Base-by-base conservation (phyloP, 2,329 filamentous ascomycete species). In the Davidsoniella neocaledoniae region DNA sequence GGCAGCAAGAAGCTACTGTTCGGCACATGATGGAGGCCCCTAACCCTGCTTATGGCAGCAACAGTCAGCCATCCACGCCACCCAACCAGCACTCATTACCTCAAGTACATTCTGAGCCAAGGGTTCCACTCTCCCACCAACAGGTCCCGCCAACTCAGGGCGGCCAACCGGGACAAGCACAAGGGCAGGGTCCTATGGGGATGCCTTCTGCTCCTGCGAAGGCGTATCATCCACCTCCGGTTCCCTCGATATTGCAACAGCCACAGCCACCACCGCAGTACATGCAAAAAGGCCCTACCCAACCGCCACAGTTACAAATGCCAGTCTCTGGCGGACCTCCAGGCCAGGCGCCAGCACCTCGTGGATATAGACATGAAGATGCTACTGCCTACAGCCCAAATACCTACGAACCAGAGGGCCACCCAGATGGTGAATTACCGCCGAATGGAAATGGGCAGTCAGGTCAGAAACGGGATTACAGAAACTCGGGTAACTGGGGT, bases 1-100 rank as follows among this genome's bases (percentile, higher is more conserved):
- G 82, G 79, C 81, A 86, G 58, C 83, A 86, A 60, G 87, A 94
- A 63, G 81, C 78, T 56, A 87, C 83, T 45, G 86, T 90, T 39
- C 78, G 87, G 45, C 37, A 25, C 52, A 77, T 94, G 33, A 74
- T 79, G 57, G 76, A 81, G 14, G 68, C 73, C n/a, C 65, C 68
- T 7, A 66, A 64, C 49, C 59, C 60, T 43, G 62, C 36, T 44
- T 52, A 52, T 36, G 51, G 51, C 23, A 52, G 51, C 38, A 52
- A 21, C 47, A 52, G 51, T n/a, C 51, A 52, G 51, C 51, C 51
- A 16, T 52, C 51, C 2, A 52, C 51, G 2, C 51, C 51, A 8
- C 51, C 51, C 1, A 52, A 52, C 51, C 51, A 52, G 14, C 51
- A 52, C 29, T 49, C 51, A n/a, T 14, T 52, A 10, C 51, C 51